A percentile compares a stretch with the other conserved stretches of the same genome.
These are phyloP conservation scores for Populus nigra DNA, from an alignment of 345 rosid species.

Conservation along the genomic window DNA sequence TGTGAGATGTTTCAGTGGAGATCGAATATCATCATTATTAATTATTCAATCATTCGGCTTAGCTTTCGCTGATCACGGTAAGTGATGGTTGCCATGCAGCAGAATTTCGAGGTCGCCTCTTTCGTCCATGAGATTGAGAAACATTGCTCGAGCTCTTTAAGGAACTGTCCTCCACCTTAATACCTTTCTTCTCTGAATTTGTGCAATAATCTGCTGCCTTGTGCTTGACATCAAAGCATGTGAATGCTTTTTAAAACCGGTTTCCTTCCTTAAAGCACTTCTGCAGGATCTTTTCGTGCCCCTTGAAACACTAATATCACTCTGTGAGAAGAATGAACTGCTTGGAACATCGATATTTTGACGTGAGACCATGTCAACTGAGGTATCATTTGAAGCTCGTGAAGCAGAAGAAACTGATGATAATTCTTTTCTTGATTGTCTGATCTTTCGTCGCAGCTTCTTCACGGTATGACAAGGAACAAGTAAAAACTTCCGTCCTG, in stretches of 20 bases:
- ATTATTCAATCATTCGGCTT: neutral
- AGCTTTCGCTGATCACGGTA: slow-evolving; percentile 16
- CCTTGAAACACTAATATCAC: slow-evolving; percentile 14
- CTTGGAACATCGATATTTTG: neutral
- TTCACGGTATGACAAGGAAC: slow-evolving; percentile 38
- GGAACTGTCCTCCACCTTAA: neutral
- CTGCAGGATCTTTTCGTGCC: neutral
- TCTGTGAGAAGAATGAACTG: neutral
- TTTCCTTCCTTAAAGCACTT: slow-evolving; percentile 9
- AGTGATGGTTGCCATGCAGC: slow-evolving; percentile 33
- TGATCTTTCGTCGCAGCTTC: slow-evolving; percentile 36
- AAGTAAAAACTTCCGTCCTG: slow-evolving; percentile 34
- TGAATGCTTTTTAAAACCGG: slow-evolving; percentile 24
- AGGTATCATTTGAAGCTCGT: neutral
- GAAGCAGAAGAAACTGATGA: slow-evolving; percentile 4
- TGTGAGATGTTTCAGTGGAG: no score
- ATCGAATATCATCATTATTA: neutral
- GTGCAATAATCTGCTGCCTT: neutral
- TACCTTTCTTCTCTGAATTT: neutral
- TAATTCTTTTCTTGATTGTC: slow-evolving; percentile 10
- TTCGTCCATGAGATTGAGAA: neutral
- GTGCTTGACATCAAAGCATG: slow-evolving; percentile 26
- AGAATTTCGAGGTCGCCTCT: neutral
- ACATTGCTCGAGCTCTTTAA: neutral
- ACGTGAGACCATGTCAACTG: neutral